Evolutionary conservation across 2,329 filamentous ascomycete species (phyloP).

Genomic region (Ophiostoma novo-ulmi): DNA sequence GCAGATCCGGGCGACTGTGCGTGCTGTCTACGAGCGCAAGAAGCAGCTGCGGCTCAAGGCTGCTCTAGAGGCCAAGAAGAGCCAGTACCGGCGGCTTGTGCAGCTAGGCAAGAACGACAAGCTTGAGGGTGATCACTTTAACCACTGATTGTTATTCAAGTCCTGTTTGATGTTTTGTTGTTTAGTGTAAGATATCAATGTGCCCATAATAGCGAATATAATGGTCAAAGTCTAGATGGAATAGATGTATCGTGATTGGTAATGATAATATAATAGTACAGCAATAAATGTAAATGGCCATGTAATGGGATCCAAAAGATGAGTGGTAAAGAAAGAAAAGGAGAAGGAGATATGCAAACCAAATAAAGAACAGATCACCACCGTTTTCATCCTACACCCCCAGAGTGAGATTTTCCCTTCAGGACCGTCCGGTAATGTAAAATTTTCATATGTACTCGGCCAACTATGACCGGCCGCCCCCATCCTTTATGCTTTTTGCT

Average conservation of each 20-base stretch:
- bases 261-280: slow-evolving; percentile 14
- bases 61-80: slow-evolving; percentile 33
- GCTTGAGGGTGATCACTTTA: slow-evolving; percentile 64
- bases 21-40: slow-evolving; percentile 90
- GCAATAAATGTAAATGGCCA: slow-evolving; percentile 4
- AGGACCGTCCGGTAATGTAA: not conserved
- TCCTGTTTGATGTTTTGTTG: not conserved
- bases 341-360: not conserved
- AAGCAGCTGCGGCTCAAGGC: slow-evolving; percentile 59
- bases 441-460: not conserved
- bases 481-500: not conserved
- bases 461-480: not conserved
- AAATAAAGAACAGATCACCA: not conserved
- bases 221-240: slow-evolving; percentile 4
- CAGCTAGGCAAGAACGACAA: slow-evolving; percentile 49
- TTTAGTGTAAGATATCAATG: too few relatives aligned
- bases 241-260: slow-evolving; percentile 19
- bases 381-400: not conserved
- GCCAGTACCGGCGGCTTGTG: slow-evolving; percentile 44
- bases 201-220: not conserved
- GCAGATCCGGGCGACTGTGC: slow-evolving; percentile 69
- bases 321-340: not conserved
- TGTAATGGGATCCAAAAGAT: not conserved
- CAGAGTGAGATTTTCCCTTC: not conserved
- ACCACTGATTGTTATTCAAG: not conserved